A percentile compares a stretch with the other conserved stretches of the same genome.
phyloP scores from a whole-genome alignment of 2,329 filamentous ascomycete genomes.

The Scopulariopsis brevicaulis region DNA sequence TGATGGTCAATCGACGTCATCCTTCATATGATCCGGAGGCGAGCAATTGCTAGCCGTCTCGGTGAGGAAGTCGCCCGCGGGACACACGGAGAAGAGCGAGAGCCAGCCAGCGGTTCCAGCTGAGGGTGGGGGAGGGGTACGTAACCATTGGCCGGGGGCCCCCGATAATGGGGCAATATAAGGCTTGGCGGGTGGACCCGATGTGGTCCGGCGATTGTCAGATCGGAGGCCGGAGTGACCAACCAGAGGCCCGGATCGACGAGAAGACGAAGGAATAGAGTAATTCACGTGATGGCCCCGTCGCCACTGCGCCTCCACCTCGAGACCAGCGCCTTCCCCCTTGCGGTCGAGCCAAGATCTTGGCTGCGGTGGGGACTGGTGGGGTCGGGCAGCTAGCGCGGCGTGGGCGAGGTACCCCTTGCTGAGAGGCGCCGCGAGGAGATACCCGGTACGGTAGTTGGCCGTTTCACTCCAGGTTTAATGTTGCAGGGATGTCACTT shows the following conservation, averaged over 20 bases:
- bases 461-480: neutral
- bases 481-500: neutral
- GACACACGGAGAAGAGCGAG: neutral
- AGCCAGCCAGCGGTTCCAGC: neutral
- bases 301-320: neutral
- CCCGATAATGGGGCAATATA: neutral
- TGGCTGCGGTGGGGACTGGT: neutral
- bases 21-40: neutral
- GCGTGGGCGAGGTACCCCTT: neutral
- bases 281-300: neutral
- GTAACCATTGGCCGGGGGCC: neutral
- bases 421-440: neutral
- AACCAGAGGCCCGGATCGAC: neutral
- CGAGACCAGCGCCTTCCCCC: neutral
- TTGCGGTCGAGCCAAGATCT: neutral
- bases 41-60: neutral
- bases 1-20: neutral
- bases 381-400: neutral
- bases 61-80: neutral
- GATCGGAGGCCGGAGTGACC: neutral
- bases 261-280: neutral
- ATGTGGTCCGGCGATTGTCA: neutral
- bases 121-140: neutral
- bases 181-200: conserved; percentile 2
- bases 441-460: neutral